These are phyloP conservation scores for Mycena sp. DNA, from an alignment of 1,284 basidiomycete genomes.

Conservation along the genomic window DNA sequence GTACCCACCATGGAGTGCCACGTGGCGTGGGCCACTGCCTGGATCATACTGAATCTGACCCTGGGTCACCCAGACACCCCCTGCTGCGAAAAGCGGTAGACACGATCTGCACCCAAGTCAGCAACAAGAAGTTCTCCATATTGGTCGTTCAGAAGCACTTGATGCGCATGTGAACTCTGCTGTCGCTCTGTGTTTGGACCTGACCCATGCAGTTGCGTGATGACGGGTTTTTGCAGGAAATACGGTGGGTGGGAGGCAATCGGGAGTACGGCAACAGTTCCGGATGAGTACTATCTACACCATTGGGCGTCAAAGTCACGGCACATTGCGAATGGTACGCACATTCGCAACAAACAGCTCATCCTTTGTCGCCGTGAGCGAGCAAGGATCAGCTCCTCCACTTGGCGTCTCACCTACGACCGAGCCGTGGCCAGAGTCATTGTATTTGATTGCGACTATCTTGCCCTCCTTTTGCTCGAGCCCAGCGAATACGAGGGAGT, in stretches of 20 bases:
- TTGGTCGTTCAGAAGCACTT: constrained; percentile 55
- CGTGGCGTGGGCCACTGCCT: constrained; percentile 76
- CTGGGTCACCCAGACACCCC: constrained; percentile 54
- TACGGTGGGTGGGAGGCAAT: constrained; percentile 58
- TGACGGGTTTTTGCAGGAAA: constrained; percentile 42
- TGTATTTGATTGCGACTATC: constrained; percentile 62
- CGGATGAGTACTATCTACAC: constrained; percentile 65
- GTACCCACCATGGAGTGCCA: constrained; percentile 64
- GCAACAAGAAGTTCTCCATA: constrained; percentile 71
- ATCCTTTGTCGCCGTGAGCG: constrained; percentile 57
- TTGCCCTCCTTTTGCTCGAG: constrained; percentile 71
- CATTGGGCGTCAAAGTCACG: neutral
- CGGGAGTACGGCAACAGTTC: constrained; percentile 61
- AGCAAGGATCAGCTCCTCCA: constrained; percentile 70
- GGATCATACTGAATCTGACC: constrained; percentile 55
- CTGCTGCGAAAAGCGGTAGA: constrained; percentile 62
- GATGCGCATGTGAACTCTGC: constrained; percentile 73
- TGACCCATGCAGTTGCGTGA: constrained; percentile 55
- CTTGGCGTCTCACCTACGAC: constrained; percentile 57
- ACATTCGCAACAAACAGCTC: constrained; percentile 75
- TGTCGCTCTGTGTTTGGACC: constrained; percentile 74
- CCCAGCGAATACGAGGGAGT: constrained; percentile 63
- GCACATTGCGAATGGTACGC: constrained; percentile 38
- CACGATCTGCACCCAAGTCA: constrained; percentile 74
- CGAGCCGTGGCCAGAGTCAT: constrained; percentile 53